Evolutionary conservation across 257 asterid species (phyloP).

Genomic region (Penstemon barbatus): DNA sequence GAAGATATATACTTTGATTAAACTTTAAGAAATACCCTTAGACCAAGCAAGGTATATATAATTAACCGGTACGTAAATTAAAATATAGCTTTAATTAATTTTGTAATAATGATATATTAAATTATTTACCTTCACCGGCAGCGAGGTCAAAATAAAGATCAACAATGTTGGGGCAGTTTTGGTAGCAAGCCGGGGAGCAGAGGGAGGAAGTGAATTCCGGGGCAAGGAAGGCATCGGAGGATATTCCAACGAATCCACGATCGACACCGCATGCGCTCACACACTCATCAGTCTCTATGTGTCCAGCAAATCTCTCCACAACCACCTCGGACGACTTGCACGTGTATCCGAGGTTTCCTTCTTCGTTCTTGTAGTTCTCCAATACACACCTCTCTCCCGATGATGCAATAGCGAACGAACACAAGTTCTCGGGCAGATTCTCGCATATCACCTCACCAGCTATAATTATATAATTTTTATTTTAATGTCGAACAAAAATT

Average conservation of each 20-base stretch:
- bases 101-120: background rate
- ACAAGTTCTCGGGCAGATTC: conserved; percentile 47
- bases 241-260: conserved; percentile 62
- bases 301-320: conserved; percentile 48
- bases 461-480: background rate
- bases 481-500: background rate
- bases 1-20: background rate
- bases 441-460: conserved; percentile 70
- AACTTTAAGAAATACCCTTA: background rate
- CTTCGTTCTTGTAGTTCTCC: conserved; percentile 44
- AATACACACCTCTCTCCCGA: conserved; percentile 73
- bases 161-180: conserved; percentile 65
- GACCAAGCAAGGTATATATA: conserved; percentile 5
- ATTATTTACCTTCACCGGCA: conserved; percentile 68
- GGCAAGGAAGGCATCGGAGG: conserved; percentile 67
- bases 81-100: too few relatives aligned
- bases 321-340: conserved; percentile 70
- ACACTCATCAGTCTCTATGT: conserved; percentile 64
- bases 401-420: conserved; percentile 60
- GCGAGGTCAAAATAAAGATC: conserved; percentile 77
- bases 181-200: conserved; percentile 66
- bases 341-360: conserved; percentile 36
- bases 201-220: conserved; percentile 53
- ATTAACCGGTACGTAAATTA: too few relatives aligned
- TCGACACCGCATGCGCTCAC: conserved; percentile 65